A percentile compares a stretch with the other conserved stretches of the same genome.
Conservation (phyloP, 176 grass and related monocot species). For the sorghum (Sorghum bicolor) region Sorghum_bicolor_NCBIv3 NC_012878.2:46026501-46027000, state of each 20-base stretch:
- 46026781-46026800: background rate
- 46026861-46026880: constrained; percentile 55
- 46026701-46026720: background rate
- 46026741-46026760: background rate
- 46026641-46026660: background rate
- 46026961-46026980: constrained; percentile 72
- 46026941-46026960: constrained; percentile 76
- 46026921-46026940: constrained; percentile 60
- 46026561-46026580: background rate
- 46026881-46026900: constrained; percentile 60
- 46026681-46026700: background rate
- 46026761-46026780: background rate
- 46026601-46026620: background rate
- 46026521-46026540: too few relatives aligned
- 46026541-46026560: background rate
- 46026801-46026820: constrained; percentile 43
- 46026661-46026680: background rate
- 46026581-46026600: background rate
- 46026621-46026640: background rate
- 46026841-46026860: constrained; percentile 80
- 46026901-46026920: constrained; percentile 43
- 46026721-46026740: background rate
- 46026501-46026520: background rate
- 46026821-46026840: constrained; percentile 75
- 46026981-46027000: constrained; percentile 4